Conservation (phyloP, 768 basidiomycete species). For the Hirschioporus abietinus region DNA sequence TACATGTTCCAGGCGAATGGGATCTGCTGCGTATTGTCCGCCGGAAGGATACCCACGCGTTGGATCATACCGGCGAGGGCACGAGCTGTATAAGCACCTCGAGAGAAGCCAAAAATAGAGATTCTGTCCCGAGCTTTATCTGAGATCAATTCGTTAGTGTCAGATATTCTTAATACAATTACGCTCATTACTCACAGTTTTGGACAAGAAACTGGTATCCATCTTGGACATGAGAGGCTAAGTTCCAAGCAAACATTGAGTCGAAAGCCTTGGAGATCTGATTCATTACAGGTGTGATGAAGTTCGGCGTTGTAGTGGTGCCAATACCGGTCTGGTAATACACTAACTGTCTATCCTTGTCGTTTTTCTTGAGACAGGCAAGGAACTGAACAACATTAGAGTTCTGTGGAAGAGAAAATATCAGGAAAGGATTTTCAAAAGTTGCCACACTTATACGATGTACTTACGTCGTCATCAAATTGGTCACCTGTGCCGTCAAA, state of each 20-base stretch:
- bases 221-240: slow-evolving; percentile 12
- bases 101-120: slow-evolving; percentile 33
- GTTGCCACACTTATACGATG: too few species aligned
- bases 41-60: slow-evolving; percentile 37
- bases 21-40: slow-evolving; percentile 36
- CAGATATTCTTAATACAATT: neutral
- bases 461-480: slow-evolving; percentile 8
- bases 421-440: neutral
- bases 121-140: neutral
- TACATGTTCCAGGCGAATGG: slow-evolving; percentile 20
- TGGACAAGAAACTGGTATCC: slow-evolving; percentile 24
- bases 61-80: slow-evolving; percentile 38
- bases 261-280: slow-evolving; percentile 10
- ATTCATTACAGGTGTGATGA: slow-evolving; percentile 8
- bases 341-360: slow-evolving; percentile 23
- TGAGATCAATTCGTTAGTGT: neutral
- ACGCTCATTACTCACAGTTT: slow-evolving; percentile 12
- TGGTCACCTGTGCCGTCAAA: slow-evolving; percentile 44
- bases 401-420: slow-evolving; percentile 7
- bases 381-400: slow-evolving; percentile 27
- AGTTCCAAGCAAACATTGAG: slow-evolving; percentile 15
- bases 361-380: slow-evolving; percentile 25
- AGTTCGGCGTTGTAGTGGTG: slow-evolving; percentile 8
- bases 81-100: slow-evolving; percentile 43
- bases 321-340: slow-evolving; percentile 29